phyloP scores from a whole-genome alignment of 2,329 filamentous ascomycete species.

The Fusarium sacchari region DNA sequence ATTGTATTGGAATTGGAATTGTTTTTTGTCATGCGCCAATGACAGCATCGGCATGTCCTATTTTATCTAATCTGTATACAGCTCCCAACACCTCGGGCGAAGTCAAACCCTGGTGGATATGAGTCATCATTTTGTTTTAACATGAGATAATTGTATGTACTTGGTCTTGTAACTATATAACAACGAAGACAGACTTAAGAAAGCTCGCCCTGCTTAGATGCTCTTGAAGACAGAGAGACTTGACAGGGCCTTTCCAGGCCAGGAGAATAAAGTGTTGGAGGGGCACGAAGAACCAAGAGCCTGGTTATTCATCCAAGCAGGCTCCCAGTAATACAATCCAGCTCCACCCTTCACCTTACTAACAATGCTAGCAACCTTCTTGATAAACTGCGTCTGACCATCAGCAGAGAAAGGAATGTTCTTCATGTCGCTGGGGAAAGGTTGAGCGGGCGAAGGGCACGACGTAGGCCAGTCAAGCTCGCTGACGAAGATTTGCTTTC shows the following conservation, averaged over 20 bases:
- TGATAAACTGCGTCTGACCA: constrained; percentile 71
- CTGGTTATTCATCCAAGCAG: constrained; percentile 74
- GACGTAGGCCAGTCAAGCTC: constrained; percentile 76
- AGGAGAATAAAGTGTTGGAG: constrained; percentile 71
- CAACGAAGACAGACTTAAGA: fast-evolving
- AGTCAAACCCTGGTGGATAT: too few relatives aligned
- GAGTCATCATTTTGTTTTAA: not conserved
- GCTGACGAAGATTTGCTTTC: constrained; percentile 74
- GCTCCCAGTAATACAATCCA: constrained; percentile 80
- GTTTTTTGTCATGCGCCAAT: fast-evolving
- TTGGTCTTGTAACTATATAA: not conserved
- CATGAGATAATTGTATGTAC: not conserved
- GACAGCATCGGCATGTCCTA: fast-evolving
- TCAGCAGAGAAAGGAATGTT: constrained; percentile 70
- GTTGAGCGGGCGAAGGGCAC: constrained; percentile 66
- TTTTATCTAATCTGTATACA: fast-evolving
- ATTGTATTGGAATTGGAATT: not conserved
- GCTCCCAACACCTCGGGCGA: fast-evolving
- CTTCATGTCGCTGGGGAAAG: constrained; percentile 69
- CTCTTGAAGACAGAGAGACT: constrained; percentile 66
- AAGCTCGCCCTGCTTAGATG: constrained; percentile 47
- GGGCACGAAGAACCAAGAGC: constrained; percentile 71
- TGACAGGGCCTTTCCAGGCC: constrained; percentile 62
- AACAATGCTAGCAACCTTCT: constrained; percentile 67
- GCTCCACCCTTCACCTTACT: constrained; percentile 61